Conservation (phyloP, 2,329 filamentous ascomycete species). For the Geosmithia morbida region DNA sequence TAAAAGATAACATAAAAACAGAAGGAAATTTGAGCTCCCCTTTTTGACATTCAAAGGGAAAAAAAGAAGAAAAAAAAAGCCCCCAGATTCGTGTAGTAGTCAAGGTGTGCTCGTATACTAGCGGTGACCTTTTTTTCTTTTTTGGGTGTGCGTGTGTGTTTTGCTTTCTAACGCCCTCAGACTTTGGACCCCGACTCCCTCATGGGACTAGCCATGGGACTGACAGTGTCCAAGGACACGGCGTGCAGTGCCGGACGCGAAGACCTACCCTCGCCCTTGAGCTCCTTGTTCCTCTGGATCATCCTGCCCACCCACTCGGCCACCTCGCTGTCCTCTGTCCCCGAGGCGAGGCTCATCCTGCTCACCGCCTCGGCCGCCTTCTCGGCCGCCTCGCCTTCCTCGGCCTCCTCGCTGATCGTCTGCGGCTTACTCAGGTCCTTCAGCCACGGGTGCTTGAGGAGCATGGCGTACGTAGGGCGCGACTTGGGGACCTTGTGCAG, state of each 20-base stretch:
- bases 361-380: constrained; percentile 27
- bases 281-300: constrained; percentile 42
- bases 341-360: constrained; percentile 24
- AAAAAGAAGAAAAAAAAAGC: not conserved
- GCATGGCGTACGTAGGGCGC: constrained; percentile 84
- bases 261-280: constrained; percentile 28
- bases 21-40: too few relatives aligned
- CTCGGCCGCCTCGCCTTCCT: constrained; percentile 40
- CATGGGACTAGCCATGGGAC: constrained; percentile 29
- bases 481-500: constrained; percentile 86
- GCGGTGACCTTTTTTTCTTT: too few relatives aligned
- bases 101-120: too few relatives aligned
- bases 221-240: constrained; percentile 66
- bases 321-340: constrained; percentile 60
- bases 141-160: too few relatives aligned
- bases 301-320: constrained; percentile 70
- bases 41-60: not conserved
- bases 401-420: constrained; percentile 57
- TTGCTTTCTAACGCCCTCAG: not conserved
- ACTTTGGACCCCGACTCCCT: not conserved
- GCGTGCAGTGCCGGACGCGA: constrained; percentile 75
- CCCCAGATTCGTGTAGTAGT: too few relatives aligned
- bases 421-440: constrained; percentile 58
- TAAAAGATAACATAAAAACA: too few relatives aligned
- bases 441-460: constrained; percentile 85